Conservation (phyloP, 164 flowering plant genomes). For the Hamamelis virginiana region DNA sequence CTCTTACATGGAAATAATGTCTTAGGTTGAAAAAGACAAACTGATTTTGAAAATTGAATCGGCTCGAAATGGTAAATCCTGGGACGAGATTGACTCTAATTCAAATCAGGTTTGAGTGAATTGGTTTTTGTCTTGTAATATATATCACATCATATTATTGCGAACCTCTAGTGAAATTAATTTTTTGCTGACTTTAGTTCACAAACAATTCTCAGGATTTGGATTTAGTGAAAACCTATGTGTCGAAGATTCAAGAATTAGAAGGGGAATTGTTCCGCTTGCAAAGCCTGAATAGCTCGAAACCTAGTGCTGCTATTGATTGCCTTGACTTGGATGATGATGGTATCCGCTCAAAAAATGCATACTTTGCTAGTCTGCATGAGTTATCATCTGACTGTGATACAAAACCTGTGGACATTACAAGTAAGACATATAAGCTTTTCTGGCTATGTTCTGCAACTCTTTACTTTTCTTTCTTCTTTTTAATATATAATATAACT, state of each 20-base stretch:
- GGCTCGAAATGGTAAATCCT: conserved; percentile 67
- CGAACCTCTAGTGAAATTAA: neutral
- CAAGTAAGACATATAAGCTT: conserved; percentile 36
- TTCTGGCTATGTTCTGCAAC: neutral
- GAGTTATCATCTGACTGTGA: conserved; percentile 48
- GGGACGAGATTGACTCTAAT: conserved; percentile 70
- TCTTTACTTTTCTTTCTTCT: no score
- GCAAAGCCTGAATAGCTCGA: conserved; percentile 39
- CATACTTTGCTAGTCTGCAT: conserved; percentile 27
- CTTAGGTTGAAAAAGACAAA: conserved; percentile 85
- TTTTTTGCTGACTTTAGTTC: neutral
- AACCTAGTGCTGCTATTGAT: conserved; percentile 33
- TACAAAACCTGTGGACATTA: conserved; percentile 35
- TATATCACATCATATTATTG: neutral
- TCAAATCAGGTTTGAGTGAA: conserved; percentile 46
- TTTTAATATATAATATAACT: neutral
- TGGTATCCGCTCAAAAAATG: conserved; percentile 31
- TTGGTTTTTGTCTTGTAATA: neutral
- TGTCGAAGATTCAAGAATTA: conserved; percentile 73
- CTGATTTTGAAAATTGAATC: conserved; percentile 77
- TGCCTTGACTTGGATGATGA: conserved; percentile 66
- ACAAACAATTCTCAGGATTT: conserved; percentile 42
- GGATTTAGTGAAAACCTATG: conserved; percentile 61
- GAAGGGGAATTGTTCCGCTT: conserved; percentile 69
- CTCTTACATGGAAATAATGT: neutral